Base-by-base conservation (phyloP, 2,329 filamentous ascomycete genomes). In the Calonectria leucothoes region DNA sequence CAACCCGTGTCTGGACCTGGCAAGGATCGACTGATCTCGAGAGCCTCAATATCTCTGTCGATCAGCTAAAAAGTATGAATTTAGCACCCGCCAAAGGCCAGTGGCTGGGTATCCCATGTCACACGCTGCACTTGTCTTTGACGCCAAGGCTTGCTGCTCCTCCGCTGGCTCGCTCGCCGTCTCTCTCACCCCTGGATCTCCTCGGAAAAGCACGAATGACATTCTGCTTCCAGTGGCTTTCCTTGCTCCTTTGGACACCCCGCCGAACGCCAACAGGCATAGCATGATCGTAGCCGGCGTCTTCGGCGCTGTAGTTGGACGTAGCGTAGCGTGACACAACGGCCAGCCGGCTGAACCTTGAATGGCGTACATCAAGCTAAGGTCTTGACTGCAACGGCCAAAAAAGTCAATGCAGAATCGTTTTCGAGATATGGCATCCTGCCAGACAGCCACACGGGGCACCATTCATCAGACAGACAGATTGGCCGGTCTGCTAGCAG, bases 31-130 rank as follows among this genome's bases (percentile, higher is more conserved):
- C 66, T 48, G 49, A 57, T 67, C 37, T 67, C 25, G 49, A 59
- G 66, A 68, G 66, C 66, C 66, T 68, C 66, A 68, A 59, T 61
- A 25, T 35, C 66, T 45, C 29, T 42, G 49, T 68, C 52, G 66
- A 68, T 68, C 65, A 55, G 25, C 39, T 29, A 57, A 55, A 45
- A 64, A 31, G 59, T 31, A 17, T 57, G 48, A 59, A 49, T 31
- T 39, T 52, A 51, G 51, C 33, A 67, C 35, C 37, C 39, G 42
- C 65, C 49, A 67, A 45, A 57, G 33, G 65, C 15, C 35, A 39
- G 23, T 67, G 65, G 35, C 17, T n/a, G 37, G 65, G 49, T 52
- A n/a, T 67, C n/a, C 27, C 35, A 57, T 55, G 48, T 51, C 64
- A 42, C 25, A 55, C 48, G 48, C 66, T 49, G 42, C 67, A 23